Evolutionary conservation across 1,284 basidiomycete species (phyloP), one percentile per base, ranked within the genome.

Genomic region (Sphaerobolus stellatus): DNA sequence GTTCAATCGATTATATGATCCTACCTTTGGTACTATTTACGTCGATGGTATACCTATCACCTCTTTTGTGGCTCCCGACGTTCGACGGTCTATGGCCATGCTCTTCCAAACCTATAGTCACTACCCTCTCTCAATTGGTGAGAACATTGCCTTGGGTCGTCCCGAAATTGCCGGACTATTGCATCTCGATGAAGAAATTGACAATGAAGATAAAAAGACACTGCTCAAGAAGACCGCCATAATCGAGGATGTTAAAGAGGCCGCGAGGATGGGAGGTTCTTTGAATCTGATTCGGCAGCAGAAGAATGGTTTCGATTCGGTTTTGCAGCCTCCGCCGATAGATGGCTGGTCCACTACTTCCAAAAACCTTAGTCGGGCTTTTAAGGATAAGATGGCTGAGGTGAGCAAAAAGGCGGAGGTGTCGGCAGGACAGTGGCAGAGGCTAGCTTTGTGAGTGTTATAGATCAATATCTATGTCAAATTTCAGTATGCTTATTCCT

Each of bases 71-170:
- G 25, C 63, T 2, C 56, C 63, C 4, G 57, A 66, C 34, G 55
- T 76, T 5, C 72, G 75, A 8, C 56, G 63, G 0, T 62, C 70
- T 4, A 72, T 71, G 45, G 66, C 71, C 1, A 71, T 74, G 50
- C 63, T 78, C 8, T 63, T 68, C 0, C 77, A 77, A 53, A 62
- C 67, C 0, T 72, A 79, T 25, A 58, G 63, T 8, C 59, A 77
- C 2, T 80, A 75, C 55, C 77, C 78, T 1, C 58, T 77, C 4
- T 71, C 67, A 0, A 56, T 78, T 5, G 58, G 59, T 8, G 75
- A 79, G 30, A 79, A 80, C 56, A 68, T 80, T 25, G 36, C 67
- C 22, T 64, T 75, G 49, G 69, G 72, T 3, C 62, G 69, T 46
- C 68, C 71, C 0, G 66, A 67, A 0, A 52, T 69, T 11, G 55